Evolutionary conservation across 108 stramenopile genomes (phyloP), one percentile per base, ranked within the genome.

Genomic region (Fragilaria radians): DNA sequence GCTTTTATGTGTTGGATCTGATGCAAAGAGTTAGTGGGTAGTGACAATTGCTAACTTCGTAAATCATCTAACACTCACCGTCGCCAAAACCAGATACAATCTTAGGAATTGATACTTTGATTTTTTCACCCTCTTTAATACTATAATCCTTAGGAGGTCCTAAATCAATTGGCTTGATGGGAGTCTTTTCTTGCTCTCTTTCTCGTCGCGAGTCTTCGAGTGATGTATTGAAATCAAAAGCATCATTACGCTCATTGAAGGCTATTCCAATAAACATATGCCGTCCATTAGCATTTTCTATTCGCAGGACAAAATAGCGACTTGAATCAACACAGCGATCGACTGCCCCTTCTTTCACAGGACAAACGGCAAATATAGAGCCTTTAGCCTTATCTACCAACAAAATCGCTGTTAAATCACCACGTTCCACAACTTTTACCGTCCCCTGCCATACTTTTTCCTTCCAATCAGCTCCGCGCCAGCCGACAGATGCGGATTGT

Each of bases 201-300:
- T 94, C 93, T 51, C 85, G 82, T 62, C 75, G 63, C 47, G 83
- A 68, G 79, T 96, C 95, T 66, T 93, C 86, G 57, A 98, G 62
- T 2, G 95, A 85, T 2, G 96, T 94, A 59, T 98, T 98, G 72
- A 98, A 98, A 59, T 98, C 97, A 78, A 98, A 98, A 21, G 97
- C 95, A 76, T 96, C 93, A 63, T 96, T 96, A 54, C 97, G 75
- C 57, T 96, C 95, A 70, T 98, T 95, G 71, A 98, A 98, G 5
- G 97, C 97, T 68, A 98, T 57, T 4, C 97, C 97, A 46, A 98
- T 88, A 77, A 93, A 98, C 82, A 95, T 94, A 67, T 96, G 94
- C 27, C 91, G 48, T 4, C 95, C 97, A 62, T 84, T 80, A 1
- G 80, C 88, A 77, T 95, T 98, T 61, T 92, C 86, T 75, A 97